Evolutionary conservation across 73 alveolate genomes (phyloP).

Genomic region (Paramecium biaurelia): DNA sequence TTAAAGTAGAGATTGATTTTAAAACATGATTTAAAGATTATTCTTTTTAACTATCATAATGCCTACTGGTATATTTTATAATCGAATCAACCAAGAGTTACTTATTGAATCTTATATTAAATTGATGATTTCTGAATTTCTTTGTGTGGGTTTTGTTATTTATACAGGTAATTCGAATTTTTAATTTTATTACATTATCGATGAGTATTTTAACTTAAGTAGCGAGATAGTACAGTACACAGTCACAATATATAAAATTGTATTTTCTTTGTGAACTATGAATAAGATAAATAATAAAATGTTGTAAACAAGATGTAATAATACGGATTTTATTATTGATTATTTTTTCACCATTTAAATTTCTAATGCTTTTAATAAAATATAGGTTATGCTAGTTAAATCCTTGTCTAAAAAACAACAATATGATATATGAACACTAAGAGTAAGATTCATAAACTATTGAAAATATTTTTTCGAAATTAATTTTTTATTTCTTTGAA

Average conservation of each 20-base stretch:
- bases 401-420: neutral
- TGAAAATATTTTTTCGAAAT: neutral
- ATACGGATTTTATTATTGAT: neutral
- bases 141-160: neutral
- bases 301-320: neutral
- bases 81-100: neutral
- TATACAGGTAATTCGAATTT: neutral
- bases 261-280: neutral
- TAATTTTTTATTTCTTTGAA: neutral
- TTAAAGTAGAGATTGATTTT: neutral
- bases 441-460: neutral
- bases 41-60: neutral
- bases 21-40: neutral
- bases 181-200: neutral
- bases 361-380: neutral
- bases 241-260: neutral
- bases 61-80: constrained; percentile 18
- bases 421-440: neutral
- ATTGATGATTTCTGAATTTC: neutral
- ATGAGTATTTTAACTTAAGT: neutral
- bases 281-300: neutral
- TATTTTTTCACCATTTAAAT: neutral
- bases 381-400: neutral
- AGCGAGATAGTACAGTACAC: neutral
- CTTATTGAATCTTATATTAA: neutral